Conservation (phyloP, 1,284 basidiomycete genomes). For the Marasmius oreades region DNA sequence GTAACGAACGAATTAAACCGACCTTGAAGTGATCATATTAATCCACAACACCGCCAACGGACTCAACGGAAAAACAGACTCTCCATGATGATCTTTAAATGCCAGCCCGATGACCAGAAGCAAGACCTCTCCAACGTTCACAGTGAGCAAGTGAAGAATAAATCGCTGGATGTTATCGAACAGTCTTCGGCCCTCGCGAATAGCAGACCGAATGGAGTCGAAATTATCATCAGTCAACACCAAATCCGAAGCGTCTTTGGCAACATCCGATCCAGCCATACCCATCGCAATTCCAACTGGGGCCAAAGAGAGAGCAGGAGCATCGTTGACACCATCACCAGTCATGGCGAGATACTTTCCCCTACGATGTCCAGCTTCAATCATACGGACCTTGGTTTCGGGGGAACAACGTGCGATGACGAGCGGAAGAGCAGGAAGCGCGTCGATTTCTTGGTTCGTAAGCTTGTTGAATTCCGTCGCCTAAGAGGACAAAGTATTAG, state of each 20-base stretch:
- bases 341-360: slow-evolving; percentile 51
- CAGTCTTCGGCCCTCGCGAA: slow-evolving; percentile 47
- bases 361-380: slow-evolving; percentile 36
- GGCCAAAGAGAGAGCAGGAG: slow-evolving; percentile 50
- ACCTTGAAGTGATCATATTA: slow-evolving; percentile 34
- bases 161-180: slow-evolving; percentile 41
- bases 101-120: slow-evolving; percentile 64
- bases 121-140: slow-evolving; percentile 60
- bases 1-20: background rate
- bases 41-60: slow-evolving; percentile 67
- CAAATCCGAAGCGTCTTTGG: slow-evolving; percentile 45
- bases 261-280: slow-evolving; percentile 49
- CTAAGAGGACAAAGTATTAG: slow-evolving; percentile 15
- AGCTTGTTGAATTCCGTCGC: slow-evolving; percentile 58
- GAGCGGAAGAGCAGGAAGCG: slow-evolving; percentile 36
- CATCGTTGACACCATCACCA: slow-evolving; percentile 68
- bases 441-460: slow-evolving; percentile 54
- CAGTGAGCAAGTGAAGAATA: slow-evolving; percentile 44
- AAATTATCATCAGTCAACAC: slow-evolving; percentile 63
- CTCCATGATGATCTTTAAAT: slow-evolving; percentile 51
- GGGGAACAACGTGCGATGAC: slow-evolving; percentile 39
- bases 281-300: slow-evolving; percentile 65
- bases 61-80: slow-evolving; percentile 66
- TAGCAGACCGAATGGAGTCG: slow-evolving; percentile 57
- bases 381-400: slow-evolving; percentile 54